Base-by-base conservation (phyloP, 805 yeast genomes). In the Wickerhamiella domercqiae region DNA sequence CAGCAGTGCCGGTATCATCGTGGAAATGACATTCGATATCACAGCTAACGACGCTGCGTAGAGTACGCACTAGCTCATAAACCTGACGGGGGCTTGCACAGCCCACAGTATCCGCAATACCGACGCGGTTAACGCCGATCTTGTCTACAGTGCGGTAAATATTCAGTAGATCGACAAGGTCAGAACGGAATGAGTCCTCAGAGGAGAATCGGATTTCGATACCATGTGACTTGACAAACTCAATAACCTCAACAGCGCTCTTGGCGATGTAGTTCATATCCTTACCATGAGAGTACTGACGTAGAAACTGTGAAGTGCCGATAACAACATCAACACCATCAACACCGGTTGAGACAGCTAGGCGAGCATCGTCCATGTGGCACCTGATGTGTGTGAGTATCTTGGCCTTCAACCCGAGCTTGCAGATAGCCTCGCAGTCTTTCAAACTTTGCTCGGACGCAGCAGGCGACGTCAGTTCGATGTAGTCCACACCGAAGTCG, bases 31-130 rank as follows among this genome's bases (percentile, higher is more conserved):
- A 82, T 67, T 87, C 98, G 53, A 87, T 86, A 59, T 87, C 98
- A 67, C 97, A 87, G 26, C 81, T 77, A 35, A 87, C 97, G 36
- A 87, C 94, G 11, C 86, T 75, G 63, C 76, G 82, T 60, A 87
- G 73, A 32, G 98, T 90, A 56, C 93, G 77, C 46, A 87, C 90
- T 51, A 87, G 73, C 66, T 87, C 98, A 61, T 87, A 87, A 42
- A 87, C 98, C 64, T 90, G 97, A 66, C 98, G 77, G 53, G 98
- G 98, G 68, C 87, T 87, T 47, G 98, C 98, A 61, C 97, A 79
- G 35, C 98, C 98, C 40, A 87, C 98, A 26, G 98, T 87, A 60
- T 87, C 98, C 49, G 98, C 98, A 64, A 87, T 87, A 66, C 98
- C 98, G 39, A 87, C 95, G 63, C 98, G 76, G 70, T 90, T 84